These are phyloP conservation scores for Lindgomyces ingoldianus DNA, from an alignment of 495 filamentous ascomycete genomes.

Conservation along the genomic window DNA sequence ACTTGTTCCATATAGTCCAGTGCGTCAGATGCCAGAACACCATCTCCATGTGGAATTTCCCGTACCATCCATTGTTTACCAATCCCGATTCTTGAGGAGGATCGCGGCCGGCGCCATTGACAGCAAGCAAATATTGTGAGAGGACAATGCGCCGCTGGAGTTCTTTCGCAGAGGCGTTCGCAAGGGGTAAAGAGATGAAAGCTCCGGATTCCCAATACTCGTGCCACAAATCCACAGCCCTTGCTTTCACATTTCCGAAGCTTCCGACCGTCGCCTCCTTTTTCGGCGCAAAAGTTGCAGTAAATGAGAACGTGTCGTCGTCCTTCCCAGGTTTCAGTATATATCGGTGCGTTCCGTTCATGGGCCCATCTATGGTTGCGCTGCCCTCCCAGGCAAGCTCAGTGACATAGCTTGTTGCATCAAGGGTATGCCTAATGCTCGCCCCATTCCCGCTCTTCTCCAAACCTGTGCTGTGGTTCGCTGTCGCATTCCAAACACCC, in stretches of 20 bases:
- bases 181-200: slow-evolving; percentile 51
- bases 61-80: slow-evolving; percentile 59
- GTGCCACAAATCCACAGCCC: slow-evolving; percentile 44
- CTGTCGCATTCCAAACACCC: slow-evolving; percentile 49
- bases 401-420: slow-evolving; percentile 50
- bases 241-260: slow-evolving; percentile 3
- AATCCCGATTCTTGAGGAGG: slow-evolving; percentile 48
- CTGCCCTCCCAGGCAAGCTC: slow-evolving; percentile 45
- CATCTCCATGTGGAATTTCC: slow-evolving; percentile 53
- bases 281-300: slow-evolving; percentile 22
- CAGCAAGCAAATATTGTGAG: slow-evolving; percentile 53
- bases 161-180: slow-evolving; percentile 47
- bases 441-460: slow-evolving; percentile 39
- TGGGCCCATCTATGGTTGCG: slow-evolving; percentile 44
- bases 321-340: slow-evolving; percentile 39
- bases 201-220: slow-evolving; percentile 51
- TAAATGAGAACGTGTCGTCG: slow-evolving; percentile 15
- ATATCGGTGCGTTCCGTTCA: slow-evolving; percentile 50
- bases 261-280: not conserved
- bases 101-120: slow-evolving; percentile 50
- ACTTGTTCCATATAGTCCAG: slow-evolving; percentile 55
- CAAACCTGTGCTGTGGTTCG: slow-evolving; percentile 49
- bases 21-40: slow-evolving; percentile 56
- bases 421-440: slow-evolving; percentile 50
- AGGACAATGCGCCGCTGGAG: slow-evolving; percentile 54